Evolutionary conservation across 148 eudicot species (phyloP).

Genomic region (Silene uniflora): DNA sequence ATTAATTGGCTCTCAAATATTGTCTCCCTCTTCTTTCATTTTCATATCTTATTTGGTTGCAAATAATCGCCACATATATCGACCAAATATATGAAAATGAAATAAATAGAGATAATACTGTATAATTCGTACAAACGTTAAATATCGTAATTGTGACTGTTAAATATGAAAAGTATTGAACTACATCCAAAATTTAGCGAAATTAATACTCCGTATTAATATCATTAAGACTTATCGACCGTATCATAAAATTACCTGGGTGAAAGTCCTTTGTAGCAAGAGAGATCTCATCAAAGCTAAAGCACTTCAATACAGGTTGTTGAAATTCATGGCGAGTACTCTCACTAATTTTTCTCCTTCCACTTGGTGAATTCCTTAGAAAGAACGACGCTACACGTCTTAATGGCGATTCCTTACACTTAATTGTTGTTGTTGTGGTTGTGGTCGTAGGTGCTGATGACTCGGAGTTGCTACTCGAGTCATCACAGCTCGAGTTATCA

Average conservation of each 20-base stretch:
- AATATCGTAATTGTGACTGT: too few relatives aligned
- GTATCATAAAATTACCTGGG: conserved; percentile 36
- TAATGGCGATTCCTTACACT: conserved; percentile 38
- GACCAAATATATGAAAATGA: too few relatives aligned
- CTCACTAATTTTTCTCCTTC: conserved; percentile 26
- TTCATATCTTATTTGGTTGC: too few relatives aligned
- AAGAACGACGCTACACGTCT: conserved; percentile 52
- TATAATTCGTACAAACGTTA: too few relatives aligned
- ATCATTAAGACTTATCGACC: too few relatives aligned
- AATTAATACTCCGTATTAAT: too few relatives aligned
- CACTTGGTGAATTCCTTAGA: conserved; percentile 31
- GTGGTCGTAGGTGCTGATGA: conserved; percentile 23
- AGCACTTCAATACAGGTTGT: conserved; percentile 61
- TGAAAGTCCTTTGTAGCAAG: conserved; percentile 66
- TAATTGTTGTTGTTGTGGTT: neutral
- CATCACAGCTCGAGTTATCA: conserved; percentile 46
- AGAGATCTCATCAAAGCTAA: conserved; percentile 67
- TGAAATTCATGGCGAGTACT: conserved; percentile 22
- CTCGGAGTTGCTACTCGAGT: conserved; percentile 32
- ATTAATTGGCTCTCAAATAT: too few relatives aligned
- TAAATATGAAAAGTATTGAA: too few relatives aligned
- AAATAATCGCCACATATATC: too few relatives aligned
- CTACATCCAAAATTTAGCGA: too few relatives aligned
- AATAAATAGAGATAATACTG: too few relatives aligned
- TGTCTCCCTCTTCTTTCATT: too few relatives aligned